phyloP scores from a whole-genome alignment of 768 basidiomycete genomes.

The Podaxis sp. region DNA sequence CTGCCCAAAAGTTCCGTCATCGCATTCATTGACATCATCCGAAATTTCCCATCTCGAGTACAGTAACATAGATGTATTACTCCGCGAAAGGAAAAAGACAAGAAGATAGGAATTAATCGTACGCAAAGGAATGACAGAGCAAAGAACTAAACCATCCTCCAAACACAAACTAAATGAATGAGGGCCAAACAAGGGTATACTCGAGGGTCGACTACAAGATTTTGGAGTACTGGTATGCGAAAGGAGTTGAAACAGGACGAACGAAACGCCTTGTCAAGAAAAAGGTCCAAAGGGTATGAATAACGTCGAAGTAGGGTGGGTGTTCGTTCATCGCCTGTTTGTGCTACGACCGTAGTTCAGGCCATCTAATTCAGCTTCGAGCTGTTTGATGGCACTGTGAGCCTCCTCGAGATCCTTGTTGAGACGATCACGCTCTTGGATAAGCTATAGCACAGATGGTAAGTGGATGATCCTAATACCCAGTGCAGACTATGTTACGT shows the following conservation, averaged over 20 bases:
- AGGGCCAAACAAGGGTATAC: slow-evolving; percentile 10
- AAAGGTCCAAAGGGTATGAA: background rate
- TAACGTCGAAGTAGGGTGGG: background rate
- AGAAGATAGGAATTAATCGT: slow-evolving; percentile 1
- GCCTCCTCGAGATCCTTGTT: slow-evolving; percentile 98
- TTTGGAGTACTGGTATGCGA: slow-evolving; percentile 16
- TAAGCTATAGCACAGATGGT: slow-evolving; percentile 60
- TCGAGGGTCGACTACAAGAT: slow-evolving; percentile 10
- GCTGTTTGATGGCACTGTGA: slow-evolving; percentile 86
- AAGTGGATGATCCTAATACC: slow-evolving; percentile 7
- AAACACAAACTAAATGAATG: background rate
- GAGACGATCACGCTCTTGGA: slow-evolving; percentile 96
- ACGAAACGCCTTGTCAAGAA: slow-evolving; percentile 8
- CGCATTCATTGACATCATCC: too few relatives aligned
- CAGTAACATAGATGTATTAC: slow-evolving; percentile 7
- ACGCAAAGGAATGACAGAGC: slow-evolving; percentile 3
- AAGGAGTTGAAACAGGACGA: background rate
- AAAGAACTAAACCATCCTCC: background rate
- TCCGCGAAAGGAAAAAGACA: background rate
- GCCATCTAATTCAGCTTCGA: slow-evolving; percentile 89
- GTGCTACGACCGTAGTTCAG: slow-evolving; percentile 82
- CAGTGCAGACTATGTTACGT: slow-evolving; percentile 30
- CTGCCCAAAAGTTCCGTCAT: too few relatives aligned
- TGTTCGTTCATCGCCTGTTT: slow-evolving; percentile 51
- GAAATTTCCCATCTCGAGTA: background rate